Evolutionary conservation across 768 basidiomycete genomes (phyloP).

Genomic region (Termitomyces sp.): DNA sequence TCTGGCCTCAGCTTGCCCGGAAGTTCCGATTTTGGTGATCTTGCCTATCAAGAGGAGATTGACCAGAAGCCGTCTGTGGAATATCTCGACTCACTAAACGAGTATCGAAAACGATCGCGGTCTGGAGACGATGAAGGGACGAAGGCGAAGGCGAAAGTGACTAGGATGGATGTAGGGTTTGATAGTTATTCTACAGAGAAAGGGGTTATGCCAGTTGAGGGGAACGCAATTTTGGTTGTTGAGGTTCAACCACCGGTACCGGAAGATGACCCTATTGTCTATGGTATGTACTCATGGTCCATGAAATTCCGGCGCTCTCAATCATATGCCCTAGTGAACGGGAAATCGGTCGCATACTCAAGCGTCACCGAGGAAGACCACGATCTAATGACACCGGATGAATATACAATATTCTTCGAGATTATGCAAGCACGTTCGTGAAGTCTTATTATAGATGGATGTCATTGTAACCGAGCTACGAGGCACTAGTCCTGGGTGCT

Average conservation of each 20-base stretch:
- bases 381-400: slow-evolving; percentile 89
- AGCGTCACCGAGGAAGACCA: slow-evolving; percentile 89
- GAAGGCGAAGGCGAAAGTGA: slow-evolving; percentile 28
- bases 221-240: slow-evolving; percentile 21
- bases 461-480: too few relatives aligned
- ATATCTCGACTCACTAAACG: slow-evolving; percentile 64
- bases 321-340: slow-evolving; percentile 51
- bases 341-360: slow-evolving; percentile 65
- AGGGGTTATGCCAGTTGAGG: slow-evolving; percentile 13
- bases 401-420: slow-evolving; percentile 80
- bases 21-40: slow-evolving; percentile 46
- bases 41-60: slow-evolving; percentile 55
- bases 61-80: slow-evolving; percentile 64
- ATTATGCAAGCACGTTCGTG: slow-evolving; percentile 48
- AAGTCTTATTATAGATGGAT: background rate
- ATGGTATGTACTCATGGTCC: slow-evolving; percentile 41
- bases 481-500: too few relatives aligned
- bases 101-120: slow-evolving; percentile 69
- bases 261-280: slow-evolving; percentile 59
- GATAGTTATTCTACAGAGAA: slow-evolving; percentile 17
- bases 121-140: slow-evolving; percentile 54
- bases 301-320: background rate
- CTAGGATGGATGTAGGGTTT: slow-evolving; percentile 34
- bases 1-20: slow-evolving; percentile 41
- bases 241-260: slow-evolving; percentile 12